phyloP scores from a whole-genome alignment of 305 asterid species.

The Solanum hybrid region DNA sequence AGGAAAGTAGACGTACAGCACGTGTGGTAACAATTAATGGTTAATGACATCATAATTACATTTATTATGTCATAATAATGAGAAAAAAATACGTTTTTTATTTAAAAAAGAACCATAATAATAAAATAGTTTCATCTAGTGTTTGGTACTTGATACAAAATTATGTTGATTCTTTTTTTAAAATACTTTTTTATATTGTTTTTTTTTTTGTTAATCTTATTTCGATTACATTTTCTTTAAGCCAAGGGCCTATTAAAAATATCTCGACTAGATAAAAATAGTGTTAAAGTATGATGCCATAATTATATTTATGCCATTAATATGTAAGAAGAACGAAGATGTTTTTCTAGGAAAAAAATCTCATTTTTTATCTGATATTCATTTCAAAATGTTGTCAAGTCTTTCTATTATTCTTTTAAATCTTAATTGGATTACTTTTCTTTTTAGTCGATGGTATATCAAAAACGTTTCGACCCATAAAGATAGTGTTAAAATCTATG shows the following conservation, averaged over 20 bases:
- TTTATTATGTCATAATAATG: not conserved
- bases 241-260: not conserved
- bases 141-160: not conserved
- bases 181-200: not conserved
- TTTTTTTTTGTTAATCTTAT: not conserved
- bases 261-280: not conserved
- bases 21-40: not conserved
- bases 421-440: not conserved
- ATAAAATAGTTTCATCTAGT: not conserved
- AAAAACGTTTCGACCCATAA: not conserved
- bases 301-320: not conserved
- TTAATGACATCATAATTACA: not conserved
- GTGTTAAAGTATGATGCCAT: not conserved
- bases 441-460: not conserved
- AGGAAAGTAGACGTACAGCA: not conserved
- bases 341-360: not conserved
- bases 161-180: not conserved
- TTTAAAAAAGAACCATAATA: not conserved
- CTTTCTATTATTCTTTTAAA: not conserved
- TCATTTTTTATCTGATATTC: not conserved
- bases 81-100: not conserved
- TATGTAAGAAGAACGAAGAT: fast-evolving
- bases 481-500: fast-evolving
- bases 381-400: not conserved
- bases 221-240: not conserved